Evolutionary conservation across 164 flowering plant species (phyloP), one percentile per base, ranked within the genome.

Genomic region (Umbilicus rupestris): DNA sequence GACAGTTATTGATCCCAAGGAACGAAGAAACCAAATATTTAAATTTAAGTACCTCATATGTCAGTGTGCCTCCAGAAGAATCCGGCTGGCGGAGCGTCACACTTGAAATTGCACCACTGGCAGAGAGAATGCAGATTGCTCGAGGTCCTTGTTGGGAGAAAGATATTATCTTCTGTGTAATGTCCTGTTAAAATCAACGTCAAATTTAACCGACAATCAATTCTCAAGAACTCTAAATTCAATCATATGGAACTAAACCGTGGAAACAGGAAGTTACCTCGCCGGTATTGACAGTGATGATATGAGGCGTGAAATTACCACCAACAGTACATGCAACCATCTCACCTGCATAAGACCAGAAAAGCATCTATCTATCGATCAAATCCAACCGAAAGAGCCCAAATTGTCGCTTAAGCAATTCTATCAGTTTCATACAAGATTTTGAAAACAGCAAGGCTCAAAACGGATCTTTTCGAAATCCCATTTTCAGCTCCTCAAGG

Each of bases 71-170:
- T 17, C 90, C 93, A 67, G 93, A 84, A 55, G 92, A 83, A 71
- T 87, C 87, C 5, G 95, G 89, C 71, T 89, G 95, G 19, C 89
- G 84, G 73, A 92, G 74, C 1, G 95, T 89, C 44, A 87, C 96
- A 75, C 78, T 88, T 0, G 96, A 89, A 76, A 92, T 75, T 42
- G 93, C 75, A 39, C 98, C 98, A 77, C 83, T 92, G 7, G 96
- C 95, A 20, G 96, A 89, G 64, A 92, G 88, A 71, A 92, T 68
- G 66, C 98, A 92, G 37, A 92, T 75, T 19, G 87, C 88, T 55
- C 89, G 73, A 35, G 88, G 82, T 57, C 91, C 91, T 71, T 85
- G 81, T 20, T 83, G 89, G 7, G 87, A 71, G 75, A 92, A 78
- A 1, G 90, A 77, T 31, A 80, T 69, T 58, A 92, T 85, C 77